These are phyloP conservation scores for Berberis thunbergii DNA, from an alignment of 164 flowering plant genomes.

Conservation along the genomic window DNA sequence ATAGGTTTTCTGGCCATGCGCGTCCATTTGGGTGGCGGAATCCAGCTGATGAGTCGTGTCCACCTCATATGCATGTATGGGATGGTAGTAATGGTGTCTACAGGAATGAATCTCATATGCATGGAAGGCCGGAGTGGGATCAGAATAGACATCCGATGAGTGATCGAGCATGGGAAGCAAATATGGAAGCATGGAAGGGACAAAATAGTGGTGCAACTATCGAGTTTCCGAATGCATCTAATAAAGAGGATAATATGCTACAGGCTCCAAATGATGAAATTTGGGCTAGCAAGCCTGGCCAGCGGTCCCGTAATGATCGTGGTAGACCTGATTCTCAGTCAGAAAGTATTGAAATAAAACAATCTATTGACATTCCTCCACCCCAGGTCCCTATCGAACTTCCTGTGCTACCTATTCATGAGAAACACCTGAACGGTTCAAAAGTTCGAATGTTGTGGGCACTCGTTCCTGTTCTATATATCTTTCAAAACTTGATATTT, in stretches of 20 bases:
- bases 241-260: slow-evolving; percentile 33
- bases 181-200: slow-evolving; percentile 57
- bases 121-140: slow-evolving; percentile 67
- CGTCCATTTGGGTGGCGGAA: slow-evolving; percentile 79
- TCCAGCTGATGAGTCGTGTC: slow-evolving; percentile 48
- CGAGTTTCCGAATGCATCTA: slow-evolving; percentile 33
- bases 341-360: slow-evolving; percentile 31
- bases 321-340: slow-evolving; percentile 19
- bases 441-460: slow-evolving; percentile 10
- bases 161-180: slow-evolving; percentile 52
- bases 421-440: slow-evolving; percentile 23
- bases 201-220: slow-evolving; percentile 35
- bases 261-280: slow-evolving; percentile 28
- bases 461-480: slow-evolving; percentile 27
- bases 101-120: slow-evolving; percentile 56
- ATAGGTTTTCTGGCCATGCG: slow-evolving; percentile 55
- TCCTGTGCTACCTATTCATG: slow-evolving; percentile 15
- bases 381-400: slow-evolving; percentile 17
- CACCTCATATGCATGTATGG: slow-evolving; percentile 73
- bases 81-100: slow-evolving; percentile 51
- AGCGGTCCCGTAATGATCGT: slow-evolving; percentile 25
- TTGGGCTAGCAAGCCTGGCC: slow-evolving; percentile 24
- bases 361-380: slow-evolving; percentile 13
- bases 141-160: slow-evolving; percentile 41
- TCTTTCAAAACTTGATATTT: slow-evolving; percentile 77